Evolutionary conservation across 805 yeast genomes (phyloP), one percentile per base, ranked within the genome.

Genomic region (Pichia occidentalis): DNA sequence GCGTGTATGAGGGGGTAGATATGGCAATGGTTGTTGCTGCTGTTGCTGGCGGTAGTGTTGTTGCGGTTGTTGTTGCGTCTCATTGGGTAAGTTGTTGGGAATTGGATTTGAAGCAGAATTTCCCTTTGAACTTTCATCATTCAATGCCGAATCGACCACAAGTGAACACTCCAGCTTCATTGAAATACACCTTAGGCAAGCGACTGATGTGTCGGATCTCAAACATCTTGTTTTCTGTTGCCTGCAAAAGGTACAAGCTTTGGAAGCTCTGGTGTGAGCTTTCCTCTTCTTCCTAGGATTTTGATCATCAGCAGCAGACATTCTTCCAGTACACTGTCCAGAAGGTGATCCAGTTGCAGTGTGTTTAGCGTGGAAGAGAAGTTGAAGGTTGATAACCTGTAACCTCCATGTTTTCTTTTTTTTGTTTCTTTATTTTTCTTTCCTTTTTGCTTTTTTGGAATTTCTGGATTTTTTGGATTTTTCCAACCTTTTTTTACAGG

Each of bases 221-320:
- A 45, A 24, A 29, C 48, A 45, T 27, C 48, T 31, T 3, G 46
- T 42, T 36, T 45, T 45, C 19, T 39, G 41, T 24, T 33, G 40
- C 22, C 48, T 35, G 28, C 48, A 45, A 16, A 21, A 20, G 3
- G 25, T 26, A 18, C 48, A 45, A 2, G 48, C 48, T 16, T 39
- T 42, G 12, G 44, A 31, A 7, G 28, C 39, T 8, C 48, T 20
- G 2, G 47, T 44, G 19, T 44, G 47, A 5, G 37, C 39, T n/a
- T 35, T 36, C 21, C 38, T 14, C 23, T 21, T 37, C 24, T 31
- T 44, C 18, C 28, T 38, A 4, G 14, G 4, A 6, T 20, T 30
- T 9, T 26, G 23, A 4, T 27, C 5, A 22, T 16, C 23, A 7
- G n/a, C 14, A 4, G 20, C 27, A 14, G 36, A 34, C 31, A 26